These are phyloP conservation scores for Paxillus involutus DNA, from an alignment of 768 basidiomycete genomes.

Conservation along the genomic window DNA sequence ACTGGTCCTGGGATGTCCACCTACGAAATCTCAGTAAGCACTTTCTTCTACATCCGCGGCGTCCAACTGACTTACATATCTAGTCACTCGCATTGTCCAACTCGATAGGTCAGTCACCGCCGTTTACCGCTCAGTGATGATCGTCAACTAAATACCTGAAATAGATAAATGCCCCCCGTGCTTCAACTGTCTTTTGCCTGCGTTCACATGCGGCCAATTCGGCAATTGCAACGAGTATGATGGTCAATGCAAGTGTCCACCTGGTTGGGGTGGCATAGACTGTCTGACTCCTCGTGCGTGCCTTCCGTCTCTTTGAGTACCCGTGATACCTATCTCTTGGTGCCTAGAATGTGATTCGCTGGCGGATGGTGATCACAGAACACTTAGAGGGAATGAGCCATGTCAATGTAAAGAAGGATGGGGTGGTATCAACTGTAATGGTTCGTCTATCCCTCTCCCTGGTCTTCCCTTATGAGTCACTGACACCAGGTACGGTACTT, in stretches of 20 bases:
- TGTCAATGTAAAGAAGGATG: slow-evolving; percentile 95
- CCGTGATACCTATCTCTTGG: background rate
- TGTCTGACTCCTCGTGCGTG: slow-evolving; percentile 87
- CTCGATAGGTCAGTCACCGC: slow-evolving; percentile 11
- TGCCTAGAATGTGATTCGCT: slow-evolving; percentile 87
- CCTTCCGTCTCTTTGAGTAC: slow-evolving; percentile 4
- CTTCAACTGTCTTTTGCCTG: slow-evolving; percentile 94
- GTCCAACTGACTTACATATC: slow-evolving; percentile 8
- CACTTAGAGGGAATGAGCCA: slow-evolving; percentile 70
- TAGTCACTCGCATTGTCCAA: slow-evolving; percentile 22
- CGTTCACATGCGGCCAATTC: slow-evolving; percentile 90
- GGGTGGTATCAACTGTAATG: slow-evolving; percentile 97
- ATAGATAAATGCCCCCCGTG: slow-evolving; percentile 77
- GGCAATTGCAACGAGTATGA: slow-evolving; percentile 89
- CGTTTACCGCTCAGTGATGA: background rate
- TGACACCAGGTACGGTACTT: slow-evolving; percentile 2
- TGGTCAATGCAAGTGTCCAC: slow-evolving; percentile 94
- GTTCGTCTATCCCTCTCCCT: slow-evolving; percentile 41
- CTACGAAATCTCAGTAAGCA: slow-evolving; percentile 27
- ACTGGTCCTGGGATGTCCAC: slow-evolving; percentile 17
- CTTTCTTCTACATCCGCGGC: background rate
- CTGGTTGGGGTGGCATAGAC: slow-evolving; percentile 97
- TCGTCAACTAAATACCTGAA: background rate
- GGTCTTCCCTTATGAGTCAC: background rate
- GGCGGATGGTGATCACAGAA: slow-evolving; percentile 83